phyloP scores from a whole-genome alignment of 768 basidiomycete genomes.

The Russula vinacea region DNA sequence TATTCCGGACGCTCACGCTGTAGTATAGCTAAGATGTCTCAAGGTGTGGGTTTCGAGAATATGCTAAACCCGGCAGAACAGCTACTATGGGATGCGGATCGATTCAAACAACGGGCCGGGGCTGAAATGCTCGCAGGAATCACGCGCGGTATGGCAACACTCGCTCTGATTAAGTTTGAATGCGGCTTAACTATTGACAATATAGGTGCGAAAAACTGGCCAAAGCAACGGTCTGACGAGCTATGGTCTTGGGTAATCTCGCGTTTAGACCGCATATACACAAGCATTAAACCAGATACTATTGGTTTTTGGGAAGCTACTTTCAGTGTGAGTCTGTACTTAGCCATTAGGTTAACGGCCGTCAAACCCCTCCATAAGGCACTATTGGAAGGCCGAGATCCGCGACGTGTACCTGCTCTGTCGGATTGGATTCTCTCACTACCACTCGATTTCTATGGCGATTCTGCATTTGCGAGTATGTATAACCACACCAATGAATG shows the following conservation, averaged over 20 bases:
- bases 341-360: constrained; percentile 2
- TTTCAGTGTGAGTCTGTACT: constrained; percentile 47
- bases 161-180: constrained; percentile 1
- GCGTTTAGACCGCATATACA: constrained; percentile 60
- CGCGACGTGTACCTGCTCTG: constrained; percentile 67
- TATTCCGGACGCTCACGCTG: constrained; percentile 18
- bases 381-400: constrained; percentile 66
- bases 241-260: constrained; percentile 73
- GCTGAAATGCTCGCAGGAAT: constrained; percentile 72
- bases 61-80: constrained; percentile 57
- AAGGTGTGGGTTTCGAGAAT: constrained; percentile 48
- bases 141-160: constrained; percentile 55
- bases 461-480: constrained; percentile 85
- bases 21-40: constrained; percentile 62
- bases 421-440: constrained; percentile 74
- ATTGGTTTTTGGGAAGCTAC: constrained; percentile 69
- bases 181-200: constrained; percentile 19
- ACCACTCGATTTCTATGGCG: constrained; percentile 76
- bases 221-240: constrained; percentile 45
- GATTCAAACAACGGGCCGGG: constrained; percentile 83
- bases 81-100: constrained; percentile 61
- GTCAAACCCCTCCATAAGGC: constrained; percentile 27
- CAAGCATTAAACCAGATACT: constrained; percentile 83
- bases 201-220: constrained; percentile 84
- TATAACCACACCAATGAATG: constrained; percentile 27